These are phyloP conservation scores for Saposhnikovia divaricata DNA, from an alignment of 129 eudicot species.

Conservation along the genomic window DNA sequence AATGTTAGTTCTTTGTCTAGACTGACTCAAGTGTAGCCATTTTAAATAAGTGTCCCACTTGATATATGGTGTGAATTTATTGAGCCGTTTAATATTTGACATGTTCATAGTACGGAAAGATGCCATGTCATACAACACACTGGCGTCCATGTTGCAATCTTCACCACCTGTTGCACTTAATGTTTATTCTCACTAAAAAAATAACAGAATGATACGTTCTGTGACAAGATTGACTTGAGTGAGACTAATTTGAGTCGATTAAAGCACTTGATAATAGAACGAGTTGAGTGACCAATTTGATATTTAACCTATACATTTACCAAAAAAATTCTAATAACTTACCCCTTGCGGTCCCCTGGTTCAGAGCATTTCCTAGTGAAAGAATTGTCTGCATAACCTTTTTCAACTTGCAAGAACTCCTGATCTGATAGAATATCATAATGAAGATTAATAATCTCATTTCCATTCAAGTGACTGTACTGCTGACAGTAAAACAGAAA, in stretches of 20 bases:
- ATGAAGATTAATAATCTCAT: constrained; percentile 8
- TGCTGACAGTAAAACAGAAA: not conserved
- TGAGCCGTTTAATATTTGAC: not conserved
- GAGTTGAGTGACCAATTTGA: not conserved
- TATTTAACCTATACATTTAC: not conserved
- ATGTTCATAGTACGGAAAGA: not conserved
- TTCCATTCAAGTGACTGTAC: not conserved
- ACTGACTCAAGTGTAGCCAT: not conserved
- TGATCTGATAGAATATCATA: constrained; percentile 48
- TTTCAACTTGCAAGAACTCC: constrained; percentile 61
- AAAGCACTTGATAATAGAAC: not conserved
- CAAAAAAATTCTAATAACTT: constrained; percentile 14
- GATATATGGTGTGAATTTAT: not conserved
- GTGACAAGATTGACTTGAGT: not conserved
- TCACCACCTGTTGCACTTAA: not conserved
- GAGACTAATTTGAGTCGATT: not conserved
- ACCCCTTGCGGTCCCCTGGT: constrained; percentile 98
- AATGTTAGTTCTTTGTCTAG: not conserved
- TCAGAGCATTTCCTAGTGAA: constrained; percentile 88
- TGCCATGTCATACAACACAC: not conserved
- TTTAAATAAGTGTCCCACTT: not conserved
- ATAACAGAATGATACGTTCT: not conserved
- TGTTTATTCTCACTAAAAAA: not conserved
- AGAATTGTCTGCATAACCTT: constrained; percentile 95
- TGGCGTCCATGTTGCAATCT: not conserved